Evolutionary conservation across 2,329 filamentous ascomycete species (phyloP).

Genomic region (Apiospora rasikravindrae): DNA sequence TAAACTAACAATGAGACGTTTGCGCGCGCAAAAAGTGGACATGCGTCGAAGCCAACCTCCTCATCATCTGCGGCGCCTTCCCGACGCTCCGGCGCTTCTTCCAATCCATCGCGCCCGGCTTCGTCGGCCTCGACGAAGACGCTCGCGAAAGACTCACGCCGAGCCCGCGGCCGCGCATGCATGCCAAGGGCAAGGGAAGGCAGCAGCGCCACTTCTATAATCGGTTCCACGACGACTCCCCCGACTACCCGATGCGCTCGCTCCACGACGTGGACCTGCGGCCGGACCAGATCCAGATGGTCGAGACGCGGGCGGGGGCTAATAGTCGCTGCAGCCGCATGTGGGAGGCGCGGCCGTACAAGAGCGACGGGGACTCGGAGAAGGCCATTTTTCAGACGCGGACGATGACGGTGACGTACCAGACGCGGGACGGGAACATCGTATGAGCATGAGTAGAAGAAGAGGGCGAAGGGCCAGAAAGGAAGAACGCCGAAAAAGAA

Average conservation of each 20-base stretch:
- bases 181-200: neutral
- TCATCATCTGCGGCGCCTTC: conserved; percentile 37
- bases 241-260: conserved; percentile 1
- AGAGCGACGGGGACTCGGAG: conserved; percentile 14
- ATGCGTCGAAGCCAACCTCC: conserved; percentile 36
- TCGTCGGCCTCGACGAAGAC: conserved; percentile 13
- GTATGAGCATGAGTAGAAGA: neutral
- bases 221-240: neutral
- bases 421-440: neutral
- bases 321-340: neutral
- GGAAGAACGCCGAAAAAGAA: too few species aligned
- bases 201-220: neutral
- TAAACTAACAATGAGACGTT: neutral
- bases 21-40: conserved; percentile 22
- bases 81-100: conserved; percentile 36
- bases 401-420: conserved; percentile 21
- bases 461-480: neutral
- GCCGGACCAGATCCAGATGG: neutral
- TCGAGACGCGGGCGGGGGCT: conserved; percentile 12
- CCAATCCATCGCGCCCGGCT: conserved; percentile 29
- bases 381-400: conserved; percentile 21
- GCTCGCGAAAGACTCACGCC: neutral
- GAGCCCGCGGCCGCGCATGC: neutral
- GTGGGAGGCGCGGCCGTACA: conserved; percentile 7
- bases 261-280: neutral